A percentile compares a stretch with the other conserved stretches of the same genome.
Conservation (phyloP, 306 rosid genomes). For the Vigna radiata region DNA sequence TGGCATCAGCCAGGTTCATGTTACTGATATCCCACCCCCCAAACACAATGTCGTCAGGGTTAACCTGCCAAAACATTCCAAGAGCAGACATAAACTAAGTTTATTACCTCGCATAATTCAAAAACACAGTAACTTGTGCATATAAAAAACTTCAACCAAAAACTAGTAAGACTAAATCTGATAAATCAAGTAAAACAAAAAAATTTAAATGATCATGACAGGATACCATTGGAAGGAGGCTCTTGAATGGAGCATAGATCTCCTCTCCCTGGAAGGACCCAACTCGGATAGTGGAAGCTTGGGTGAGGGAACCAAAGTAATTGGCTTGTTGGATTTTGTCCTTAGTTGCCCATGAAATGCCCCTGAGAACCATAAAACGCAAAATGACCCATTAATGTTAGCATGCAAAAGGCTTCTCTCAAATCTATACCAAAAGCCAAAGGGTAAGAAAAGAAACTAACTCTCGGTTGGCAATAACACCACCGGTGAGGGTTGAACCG, state of each 20-base stretch:
- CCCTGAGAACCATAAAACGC: slow-evolving; percentile 55
- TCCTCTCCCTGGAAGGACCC: slow-evolving; percentile 96
- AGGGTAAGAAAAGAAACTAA: slow-evolving; percentile 46
- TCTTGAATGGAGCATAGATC: slow-evolving; percentile 93
- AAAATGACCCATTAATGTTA: neutral
- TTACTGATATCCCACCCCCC: slow-evolving; percentile 99
- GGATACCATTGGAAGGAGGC: slow-evolving; percentile 89
- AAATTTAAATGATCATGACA: neutral
- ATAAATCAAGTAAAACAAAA: neutral
- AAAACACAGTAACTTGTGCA: neutral
- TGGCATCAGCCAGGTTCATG: slow-evolving; percentile 95
- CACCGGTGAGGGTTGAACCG: slow-evolving; percentile 89
- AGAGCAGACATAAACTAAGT: neutral
- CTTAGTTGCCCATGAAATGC: slow-evolving; percentile 98
- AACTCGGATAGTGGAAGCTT: slow-evolving; percentile 90
- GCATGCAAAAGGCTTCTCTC: neutral
- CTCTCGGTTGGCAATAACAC: slow-evolving; percentile 94
- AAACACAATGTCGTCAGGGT: slow-evolving; percentile 93
- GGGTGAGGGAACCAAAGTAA: slow-evolving; percentile 93
- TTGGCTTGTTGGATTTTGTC: slow-evolving; percentile 95
- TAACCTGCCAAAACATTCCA: slow-evolving; percentile 61
- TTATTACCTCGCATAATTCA: neutral
- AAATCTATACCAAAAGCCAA: neutral
- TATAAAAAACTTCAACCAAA: slow-evolving; percentile 3
- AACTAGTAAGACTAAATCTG: neutral